Evolutionary conservation across 495 filamentous ascomycete species (phyloP).

Genomic region (Platismatia glauca): DNA sequence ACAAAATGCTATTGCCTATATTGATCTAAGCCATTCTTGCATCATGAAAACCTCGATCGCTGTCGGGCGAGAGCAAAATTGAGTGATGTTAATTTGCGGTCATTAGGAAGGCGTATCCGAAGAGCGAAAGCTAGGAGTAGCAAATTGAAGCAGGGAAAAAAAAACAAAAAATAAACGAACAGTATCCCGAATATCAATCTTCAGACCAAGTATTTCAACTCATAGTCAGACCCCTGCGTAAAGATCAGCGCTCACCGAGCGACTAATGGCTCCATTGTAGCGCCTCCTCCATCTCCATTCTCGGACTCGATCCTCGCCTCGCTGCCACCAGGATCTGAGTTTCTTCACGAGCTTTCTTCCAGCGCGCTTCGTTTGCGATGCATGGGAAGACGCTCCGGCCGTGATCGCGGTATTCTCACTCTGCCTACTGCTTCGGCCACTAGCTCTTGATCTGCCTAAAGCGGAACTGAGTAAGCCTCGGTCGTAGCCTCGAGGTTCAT

Average conservation of each 20-base stretch:
- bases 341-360: conserved; percentile 17
- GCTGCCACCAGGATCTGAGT: conserved; percentile 21
- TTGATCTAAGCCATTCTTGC: not conserved
- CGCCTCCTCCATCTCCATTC: conserved; percentile 18
- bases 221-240: conserved; percentile 6
- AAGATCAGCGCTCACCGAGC: conserved; percentile 10
- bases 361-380: conserved; percentile 1
- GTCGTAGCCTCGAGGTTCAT: conserved; percentile 18
- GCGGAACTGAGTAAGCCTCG: conserved; percentile 17
- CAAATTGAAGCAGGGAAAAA: not conserved
- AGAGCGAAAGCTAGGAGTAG: not conserved
- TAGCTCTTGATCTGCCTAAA: conserved; percentile 16
- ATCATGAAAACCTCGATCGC: not conserved
- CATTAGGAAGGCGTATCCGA: not conserved
- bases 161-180: not conserved
- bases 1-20: too few species aligned
- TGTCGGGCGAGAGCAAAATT: not conserved
- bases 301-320: conserved; percentile 17
- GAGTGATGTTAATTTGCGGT: not conserved
- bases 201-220: not conserved
- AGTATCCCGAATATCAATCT: not conserved
- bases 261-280: conserved; percentile 4
- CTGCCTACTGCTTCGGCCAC: conserved; percentile 21
- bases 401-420: conserved; percentile 13
- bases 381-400: conserved; percentile 1